Conservation (phyloP, 2,329 filamentous ascomycete species). For the Neofusicoccum sp. region DNA sequence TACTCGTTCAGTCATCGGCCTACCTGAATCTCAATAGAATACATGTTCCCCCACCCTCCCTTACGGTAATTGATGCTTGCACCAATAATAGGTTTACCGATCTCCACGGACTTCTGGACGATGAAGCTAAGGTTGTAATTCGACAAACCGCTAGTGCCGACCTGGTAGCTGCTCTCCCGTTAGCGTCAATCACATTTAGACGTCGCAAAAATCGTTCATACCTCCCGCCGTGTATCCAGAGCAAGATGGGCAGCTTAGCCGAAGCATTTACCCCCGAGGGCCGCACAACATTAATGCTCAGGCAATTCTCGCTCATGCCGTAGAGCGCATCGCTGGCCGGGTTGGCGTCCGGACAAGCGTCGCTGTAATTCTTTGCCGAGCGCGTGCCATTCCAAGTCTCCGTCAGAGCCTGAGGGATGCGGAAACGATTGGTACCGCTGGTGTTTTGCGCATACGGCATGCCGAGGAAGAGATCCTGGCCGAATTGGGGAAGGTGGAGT, state of each 20-base stretch:
- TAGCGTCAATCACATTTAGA: neutral
- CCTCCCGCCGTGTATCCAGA: conserved; percentile 16
- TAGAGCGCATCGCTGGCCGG: conserved; percentile 1
- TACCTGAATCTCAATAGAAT: conserved; percentile 17
- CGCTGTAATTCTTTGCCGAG: neutral
- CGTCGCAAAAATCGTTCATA: neutral
- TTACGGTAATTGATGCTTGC: conserved; percentile 47
- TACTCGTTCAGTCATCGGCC: neutral
- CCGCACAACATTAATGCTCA: conserved; percentile 17
- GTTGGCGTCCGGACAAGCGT: conserved; percentile 10
- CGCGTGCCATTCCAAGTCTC: conserved; percentile 16
- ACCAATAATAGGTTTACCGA: conserved; percentile 32
- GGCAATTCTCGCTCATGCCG: conserved; percentile 17
- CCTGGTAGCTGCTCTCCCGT: neutral
- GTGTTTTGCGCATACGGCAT: conserved; percentile 29
- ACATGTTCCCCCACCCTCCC: conserved; percentile 16
- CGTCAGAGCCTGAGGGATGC: conserved; percentile 10
- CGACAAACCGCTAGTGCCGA: conserved; percentile 9
- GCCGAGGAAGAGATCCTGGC: conserved; percentile 32
- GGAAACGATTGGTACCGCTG: neutral
- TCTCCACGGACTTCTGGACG: conserved; percentile 30
- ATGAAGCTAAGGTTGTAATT: conserved; percentile 25
- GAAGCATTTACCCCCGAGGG: conserved; percentile 13
- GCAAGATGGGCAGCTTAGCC: neutral
- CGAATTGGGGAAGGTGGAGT: conserved; percentile 30